Conservation (phyloP, 176 grass and related monocot genomes). For the Carex scoparia region DNA sequence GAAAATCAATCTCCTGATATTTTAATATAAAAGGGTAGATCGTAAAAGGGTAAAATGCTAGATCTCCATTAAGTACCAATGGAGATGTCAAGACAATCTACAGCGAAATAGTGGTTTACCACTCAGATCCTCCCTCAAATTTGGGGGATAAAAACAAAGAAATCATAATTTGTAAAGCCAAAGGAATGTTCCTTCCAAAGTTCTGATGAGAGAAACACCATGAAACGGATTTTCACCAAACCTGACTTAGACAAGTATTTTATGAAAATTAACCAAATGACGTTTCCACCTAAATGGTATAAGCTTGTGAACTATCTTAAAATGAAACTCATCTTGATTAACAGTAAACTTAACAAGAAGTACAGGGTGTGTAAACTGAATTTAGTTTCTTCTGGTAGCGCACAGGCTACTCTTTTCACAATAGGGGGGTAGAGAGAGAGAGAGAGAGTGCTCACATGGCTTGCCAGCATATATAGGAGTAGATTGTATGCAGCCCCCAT, state of each 20-base stretch:
- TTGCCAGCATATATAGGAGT: conserved; percentile 85
- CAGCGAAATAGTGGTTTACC: neutral
- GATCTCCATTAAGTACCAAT: neutral
- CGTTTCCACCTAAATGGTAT: neutral
- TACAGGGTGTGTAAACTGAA: neutral
- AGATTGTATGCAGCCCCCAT: conserved; percentile 86
- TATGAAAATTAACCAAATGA: neutral
- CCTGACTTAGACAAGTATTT: neutral
- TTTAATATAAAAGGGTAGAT: neutral
- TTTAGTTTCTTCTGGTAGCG: neutral
- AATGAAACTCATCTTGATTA: neutral
- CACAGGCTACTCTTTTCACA: neutral
- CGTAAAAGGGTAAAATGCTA: neutral
- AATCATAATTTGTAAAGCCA: neutral
- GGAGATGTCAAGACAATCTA: neutral
- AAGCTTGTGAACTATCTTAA: neutral
- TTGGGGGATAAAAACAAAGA: neutral
- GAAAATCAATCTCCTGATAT: neutral
- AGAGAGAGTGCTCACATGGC: conserved; percentile 48
- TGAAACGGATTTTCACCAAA: neutral
- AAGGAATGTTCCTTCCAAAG: neutral
- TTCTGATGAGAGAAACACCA: neutral
- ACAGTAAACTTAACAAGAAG: neutral
- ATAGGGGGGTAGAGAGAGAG: neutral
- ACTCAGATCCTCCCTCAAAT: neutral